phyloP scores from a whole-genome alignment of 2,329 filamentous ascomycete genomes.

The Chalara sp. region DNA sequence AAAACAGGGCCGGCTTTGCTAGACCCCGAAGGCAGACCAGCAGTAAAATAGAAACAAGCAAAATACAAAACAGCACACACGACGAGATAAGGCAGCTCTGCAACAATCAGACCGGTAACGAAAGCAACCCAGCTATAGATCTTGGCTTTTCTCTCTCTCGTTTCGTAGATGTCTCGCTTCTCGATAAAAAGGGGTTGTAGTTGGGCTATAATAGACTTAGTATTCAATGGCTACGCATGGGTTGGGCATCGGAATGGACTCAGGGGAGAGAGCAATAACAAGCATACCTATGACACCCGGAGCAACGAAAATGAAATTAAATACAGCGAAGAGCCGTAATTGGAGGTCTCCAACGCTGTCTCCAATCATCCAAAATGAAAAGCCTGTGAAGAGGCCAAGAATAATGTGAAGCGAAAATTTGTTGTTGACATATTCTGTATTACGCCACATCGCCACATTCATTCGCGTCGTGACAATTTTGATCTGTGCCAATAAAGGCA shows the following conservation, averaged over 20 bases:
- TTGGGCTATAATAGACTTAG: constrained; percentile 31
- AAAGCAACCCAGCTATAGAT: constrained; percentile 56
- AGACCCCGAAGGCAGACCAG: constrained; percentile 39
- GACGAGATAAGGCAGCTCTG: constrained; percentile 38
- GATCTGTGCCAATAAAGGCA: constrained; percentile 40
- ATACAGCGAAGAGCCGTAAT: constrained; percentile 50
- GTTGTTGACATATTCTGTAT: constrained; percentile 48
- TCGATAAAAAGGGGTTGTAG: constrained; percentile 52
- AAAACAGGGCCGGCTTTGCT: constrained; percentile 43
- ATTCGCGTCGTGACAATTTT: constrained; percentile 21
- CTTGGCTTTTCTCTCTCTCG: constrained; percentile 54
- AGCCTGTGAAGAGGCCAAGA: constrained; percentile 52
- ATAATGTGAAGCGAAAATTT: constrained; percentile 45
- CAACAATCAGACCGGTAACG: constrained; percentile 42
- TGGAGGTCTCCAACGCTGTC: constrained; percentile 44
- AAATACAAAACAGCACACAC: constrained; percentile 39
- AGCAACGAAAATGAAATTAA: constrained; percentile 58
- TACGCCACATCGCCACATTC: constrained; percentile 52
- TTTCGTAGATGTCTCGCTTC: constrained; percentile 50
- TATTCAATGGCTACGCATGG: too few species aligned
- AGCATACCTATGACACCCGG: constrained; percentile 40
- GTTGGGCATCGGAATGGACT: constrained; percentile 57
- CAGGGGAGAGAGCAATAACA: constrained; percentile 71
- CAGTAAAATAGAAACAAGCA: constrained; percentile 51
- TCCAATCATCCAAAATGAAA: constrained; percentile 54